A percentile compares a stretch with the other conserved stretches of the same genome.
These are phyloP conservation scores for Pterula multifida DNA, from an alignment of 1,284 basidiomycete genomes.

Conservation along the genomic window DNA sequence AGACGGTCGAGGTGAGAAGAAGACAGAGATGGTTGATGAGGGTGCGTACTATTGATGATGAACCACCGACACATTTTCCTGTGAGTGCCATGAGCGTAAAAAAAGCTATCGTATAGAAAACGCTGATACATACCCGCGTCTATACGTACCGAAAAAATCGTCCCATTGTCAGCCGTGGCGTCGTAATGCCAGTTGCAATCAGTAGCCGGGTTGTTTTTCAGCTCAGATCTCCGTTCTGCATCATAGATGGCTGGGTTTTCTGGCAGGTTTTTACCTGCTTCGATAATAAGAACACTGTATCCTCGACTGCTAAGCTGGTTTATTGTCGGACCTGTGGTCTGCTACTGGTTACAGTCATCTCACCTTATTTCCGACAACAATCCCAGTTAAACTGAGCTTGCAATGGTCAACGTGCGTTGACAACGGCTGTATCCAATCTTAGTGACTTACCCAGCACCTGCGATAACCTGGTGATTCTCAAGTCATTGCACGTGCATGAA, in stretches of 20 bases:
- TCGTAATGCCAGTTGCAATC: constrained; percentile 5
- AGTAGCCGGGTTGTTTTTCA: constrained; percentile 1
- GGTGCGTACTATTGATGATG: constrained; percentile 21
- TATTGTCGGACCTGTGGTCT: neutral
- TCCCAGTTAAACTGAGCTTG: constrained; percentile 1
- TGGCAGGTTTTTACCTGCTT: constrained; percentile 3
- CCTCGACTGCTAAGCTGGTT: constrained; percentile 2
- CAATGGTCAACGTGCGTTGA: neutral
- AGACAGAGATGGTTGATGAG: constrained; percentile 3
- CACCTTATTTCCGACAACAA: constrained; percentile 3
- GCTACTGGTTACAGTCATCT: neutral
- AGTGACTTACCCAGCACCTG: constrained; percentile 4
- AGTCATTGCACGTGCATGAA: neutral
- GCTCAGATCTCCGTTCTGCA: neutral
- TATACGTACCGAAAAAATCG: neutral
- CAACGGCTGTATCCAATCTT: neutral
- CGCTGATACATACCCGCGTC: constrained; percentile 10
- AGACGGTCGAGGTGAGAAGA: constrained; percentile 9
- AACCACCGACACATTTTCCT: constrained; percentile 19
- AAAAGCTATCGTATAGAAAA: neutral
- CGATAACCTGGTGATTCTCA: constrained; percentile 4
- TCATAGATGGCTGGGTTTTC: constrained; percentile 1
- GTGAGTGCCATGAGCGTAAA: neutral
- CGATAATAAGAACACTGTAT: constrained; percentile 3
- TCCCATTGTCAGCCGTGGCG: neutral